Percentiles rank a stretch among this genome's conserved stretches.
phyloP scores from a whole-genome alignment of 2,329 filamentous ascomycete species.

The Sarocladiaceae sp. region DNA sequence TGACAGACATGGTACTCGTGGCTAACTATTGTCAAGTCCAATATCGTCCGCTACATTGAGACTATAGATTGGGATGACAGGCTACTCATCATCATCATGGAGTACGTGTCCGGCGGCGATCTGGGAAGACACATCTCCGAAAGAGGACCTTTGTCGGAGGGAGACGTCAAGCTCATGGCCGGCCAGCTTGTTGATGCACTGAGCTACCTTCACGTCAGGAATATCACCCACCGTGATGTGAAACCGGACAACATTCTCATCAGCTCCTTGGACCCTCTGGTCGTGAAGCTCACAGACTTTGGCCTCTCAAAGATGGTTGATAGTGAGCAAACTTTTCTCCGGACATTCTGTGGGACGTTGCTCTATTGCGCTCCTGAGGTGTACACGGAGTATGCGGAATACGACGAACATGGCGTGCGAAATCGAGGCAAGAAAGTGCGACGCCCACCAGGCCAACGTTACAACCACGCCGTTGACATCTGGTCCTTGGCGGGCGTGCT shows the following conservation, averaged over 20 bases:
- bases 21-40: slow-evolving; percentile 48
- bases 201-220: slow-evolving; percentile 78
- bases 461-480: slow-evolving; percentile 89
- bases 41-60: slow-evolving; percentile 90
- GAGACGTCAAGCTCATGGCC: slow-evolving; percentile 66
- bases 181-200: slow-evolving; percentile 76
- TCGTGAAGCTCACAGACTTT: slow-evolving; percentile 93
- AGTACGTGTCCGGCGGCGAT: slow-evolving; percentile 80
- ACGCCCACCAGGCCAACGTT: slow-evolving; percentile 58
- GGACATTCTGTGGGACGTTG: slow-evolving; percentile 94
- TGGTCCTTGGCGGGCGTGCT: slow-evolving; percentile 95
- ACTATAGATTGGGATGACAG: slow-evolving; percentile 77
- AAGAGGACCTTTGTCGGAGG: slow-evolving; percentile 61
- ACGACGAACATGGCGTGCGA: slow-evolving; percentile 66
- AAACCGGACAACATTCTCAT: slow-evolving; percentile 98
- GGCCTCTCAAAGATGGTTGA: slow-evolving; percentile 92
- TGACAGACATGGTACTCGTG: slow-evolving; percentile 10
- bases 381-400: slow-evolving; percentile 69
- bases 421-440: slow-evolving; percentile 60
- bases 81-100: slow-evolving; percentile 97
- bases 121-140: slow-evolving; percentile 68
- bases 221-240: slow-evolving; percentile 96
- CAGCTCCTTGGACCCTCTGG: slow-evolving; percentile 64
- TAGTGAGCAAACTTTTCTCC: slow-evolving; percentile 84
- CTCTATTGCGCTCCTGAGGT: slow-evolving; percentile 97